A percentile compares a stretch with the other conserved stretches of the same genome.
These are phyloP conservation scores for Favolaschia claudopus DNA, from an alignment of 768 basidiomycete genomes.

Conservation along the genomic window DNA sequence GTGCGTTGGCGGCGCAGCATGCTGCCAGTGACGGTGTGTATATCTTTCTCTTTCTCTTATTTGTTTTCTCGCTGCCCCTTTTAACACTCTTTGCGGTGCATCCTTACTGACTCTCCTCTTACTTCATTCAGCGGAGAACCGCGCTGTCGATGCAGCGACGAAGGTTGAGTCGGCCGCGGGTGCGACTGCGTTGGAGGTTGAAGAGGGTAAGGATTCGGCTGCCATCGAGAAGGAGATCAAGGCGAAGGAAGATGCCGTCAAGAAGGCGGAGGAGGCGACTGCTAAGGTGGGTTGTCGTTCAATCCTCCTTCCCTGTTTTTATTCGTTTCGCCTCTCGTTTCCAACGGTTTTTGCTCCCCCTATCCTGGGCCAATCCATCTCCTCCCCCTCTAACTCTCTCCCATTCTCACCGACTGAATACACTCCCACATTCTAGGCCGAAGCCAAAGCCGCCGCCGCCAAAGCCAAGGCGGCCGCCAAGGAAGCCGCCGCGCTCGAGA, in stretches of 20 bases:
- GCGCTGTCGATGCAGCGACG: neutral
- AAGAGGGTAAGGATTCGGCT: constrained; percentile 7
- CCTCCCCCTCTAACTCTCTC: neutral
- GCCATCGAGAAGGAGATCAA: constrained; percentile 20
- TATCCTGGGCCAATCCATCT: no score
- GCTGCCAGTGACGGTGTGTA: constrained; percentile 2
- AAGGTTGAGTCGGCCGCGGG: neutral
- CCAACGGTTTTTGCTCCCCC: no score
- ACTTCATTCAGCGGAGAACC: neutral
- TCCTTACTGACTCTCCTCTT: neutral
- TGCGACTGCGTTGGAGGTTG: neutral
- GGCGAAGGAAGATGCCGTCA: constrained; percentile 16
- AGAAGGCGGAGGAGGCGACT: constrained; percentile 7
- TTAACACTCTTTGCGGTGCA: neutral
- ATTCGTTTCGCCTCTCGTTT: no score
- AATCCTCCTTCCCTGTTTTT: no score
- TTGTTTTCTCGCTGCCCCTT: neutral
- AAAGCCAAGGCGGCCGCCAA: constrained; percentile 16
- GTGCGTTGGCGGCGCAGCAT: neutral
- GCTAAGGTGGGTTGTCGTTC: neutral
- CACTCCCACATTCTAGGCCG: no score
- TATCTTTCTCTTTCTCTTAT: neutral
- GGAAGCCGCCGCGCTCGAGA: constrained; percentile 7
- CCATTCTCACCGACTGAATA: no score
- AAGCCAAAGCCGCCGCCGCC: constrained; percentile 15